Evolutionary conservation across 2,329 filamentous ascomycete genomes (phyloP).

Genomic region (Fusarium algeriense): DNA sequence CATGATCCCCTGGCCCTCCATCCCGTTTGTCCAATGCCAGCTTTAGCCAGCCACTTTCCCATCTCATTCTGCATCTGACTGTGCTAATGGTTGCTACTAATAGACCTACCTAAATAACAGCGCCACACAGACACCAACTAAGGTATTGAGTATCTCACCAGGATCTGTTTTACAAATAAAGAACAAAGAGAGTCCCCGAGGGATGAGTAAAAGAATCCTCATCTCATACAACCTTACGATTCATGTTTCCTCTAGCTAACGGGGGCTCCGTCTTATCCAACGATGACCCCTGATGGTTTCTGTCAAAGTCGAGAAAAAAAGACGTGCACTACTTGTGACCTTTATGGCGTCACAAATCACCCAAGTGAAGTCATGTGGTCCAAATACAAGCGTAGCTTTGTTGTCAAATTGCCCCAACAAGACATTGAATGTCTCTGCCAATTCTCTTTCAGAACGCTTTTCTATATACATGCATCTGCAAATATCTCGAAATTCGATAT

Average conservation of each 20-base stretch:
- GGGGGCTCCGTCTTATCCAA: conserved; percentile 22
- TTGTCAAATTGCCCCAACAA: conserved; percentile 36
- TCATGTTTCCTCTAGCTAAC: conserved; percentile 4
- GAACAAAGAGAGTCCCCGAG: conserved; percentile 1
- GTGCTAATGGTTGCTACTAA: conserved; percentile 6
- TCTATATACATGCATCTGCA: not conserved
- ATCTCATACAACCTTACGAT: conserved; percentile 3
- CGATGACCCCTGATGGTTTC: conserved; percentile 27
- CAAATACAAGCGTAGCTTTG: conserved; percentile 21
- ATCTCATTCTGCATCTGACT: conserved; percentile 32
- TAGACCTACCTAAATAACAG: not conserved
- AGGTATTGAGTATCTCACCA: not conserved
- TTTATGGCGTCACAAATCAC: conserved; percentile 47
- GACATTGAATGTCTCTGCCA: conserved; percentile 17
- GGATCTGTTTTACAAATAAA: not conserved
- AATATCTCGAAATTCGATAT: not conserved
- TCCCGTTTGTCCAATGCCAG: conserved; percentile 20
- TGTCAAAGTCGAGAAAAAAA: conserved; percentile 17
- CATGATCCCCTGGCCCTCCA: conserved; percentile 22
- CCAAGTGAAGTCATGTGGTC: conserved; percentile 47
- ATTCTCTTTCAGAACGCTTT: conserved; percentile 1
- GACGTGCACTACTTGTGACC: conserved; percentile 42
- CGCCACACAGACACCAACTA: not conserved
- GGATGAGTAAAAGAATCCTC: conserved; percentile 18
- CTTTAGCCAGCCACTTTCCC: conserved; percentile 23